Evolutionary conservation across 208 protist genomes (phyloP), one percentile per base, ranked within the genome.

Genomic region (Entamoeba histolytica): DNA sequence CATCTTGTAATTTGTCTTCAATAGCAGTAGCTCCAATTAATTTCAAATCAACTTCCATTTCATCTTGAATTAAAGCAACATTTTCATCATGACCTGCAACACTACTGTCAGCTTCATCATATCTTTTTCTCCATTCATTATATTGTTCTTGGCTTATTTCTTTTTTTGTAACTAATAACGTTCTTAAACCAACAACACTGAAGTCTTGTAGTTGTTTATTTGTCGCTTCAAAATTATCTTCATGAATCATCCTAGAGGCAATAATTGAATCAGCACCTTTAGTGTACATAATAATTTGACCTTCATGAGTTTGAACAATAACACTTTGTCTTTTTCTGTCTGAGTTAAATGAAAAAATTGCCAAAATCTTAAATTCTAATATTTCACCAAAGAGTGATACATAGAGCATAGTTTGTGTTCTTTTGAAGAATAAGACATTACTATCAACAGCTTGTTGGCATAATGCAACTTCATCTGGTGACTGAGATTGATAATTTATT

Each of bases 1-100:
- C 94, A 23, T 96, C 93, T 94, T 97, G 94, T 10, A 96, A 51
- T 52, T 87, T 61, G 55, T 96, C 95, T 73, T 96, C 95, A 91
- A 96, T 93, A 23, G 95, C 95, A 49, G 95, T 95, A 44, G 50
- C 49, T 39, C 95, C 94, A 14, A 94, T 14, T 5, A 94, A 55
- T 23, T 52, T 93, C 0, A 95, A 49, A 69, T 49, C 44, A 6
- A 31, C 23, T 14, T 92, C 91, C 49, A 92, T 17, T 15, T 47
- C 49, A 10, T 31, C 10, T 35, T 92, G 23, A 35, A 92, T 1
- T 10, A 23, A 31, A 55, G n/a, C 10, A 92, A 55, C 91, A 7
- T 92, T 44, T 39, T 92, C 23, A 31, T 92, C 91, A 92, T n/a
- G 49, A 39, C 52, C 31, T 17, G 8, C 91, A 55, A 92, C 23